These are phyloP conservation scores for Botryobasidium botryosum DNA, from an alignment of 768 basidiomycete genomes.

Conservation along the genomic window DNA sequence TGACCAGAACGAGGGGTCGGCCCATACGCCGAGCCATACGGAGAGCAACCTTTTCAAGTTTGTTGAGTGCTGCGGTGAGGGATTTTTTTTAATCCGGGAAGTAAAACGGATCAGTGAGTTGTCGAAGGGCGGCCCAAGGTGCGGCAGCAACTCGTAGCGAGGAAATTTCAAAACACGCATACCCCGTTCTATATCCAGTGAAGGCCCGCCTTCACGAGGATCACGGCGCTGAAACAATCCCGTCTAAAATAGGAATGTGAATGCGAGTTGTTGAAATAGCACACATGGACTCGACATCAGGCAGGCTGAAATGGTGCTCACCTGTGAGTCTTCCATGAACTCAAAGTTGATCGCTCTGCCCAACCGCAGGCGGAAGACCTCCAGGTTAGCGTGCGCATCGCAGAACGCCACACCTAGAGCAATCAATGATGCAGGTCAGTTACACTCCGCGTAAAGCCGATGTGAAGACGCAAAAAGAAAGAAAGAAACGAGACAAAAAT, in stretches of 20 bases:
- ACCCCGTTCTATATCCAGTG: conserved; percentile 72
- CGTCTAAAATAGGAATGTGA: too few relatives aligned
- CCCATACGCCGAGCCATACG: conserved; percentile 36
- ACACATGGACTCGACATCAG: too few relatives aligned
- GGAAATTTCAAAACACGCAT: not conserved
- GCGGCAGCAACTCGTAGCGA: not conserved
- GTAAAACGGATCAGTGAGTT: conserved; percentile 2
- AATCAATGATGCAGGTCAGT: not conserved
- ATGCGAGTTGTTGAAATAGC: too few relatives aligned
- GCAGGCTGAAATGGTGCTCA: conserved; percentile 18
- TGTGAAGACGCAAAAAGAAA: too few relatives aligned
- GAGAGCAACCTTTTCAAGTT: conserved; percentile 74
- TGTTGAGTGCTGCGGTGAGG: conserved; percentile 62
- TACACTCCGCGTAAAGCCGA: not conserved
- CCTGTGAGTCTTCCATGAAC: conserved; percentile 64
- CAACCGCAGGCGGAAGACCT: conserved; percentile 70
- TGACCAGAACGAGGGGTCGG: conserved; percentile 57
- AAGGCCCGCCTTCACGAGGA: conserved; percentile 68
- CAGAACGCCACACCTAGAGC: conserved; percentile 42
- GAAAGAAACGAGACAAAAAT: too few relatives aligned
- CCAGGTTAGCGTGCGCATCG: conserved; percentile 73
- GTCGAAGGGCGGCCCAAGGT: too few relatives aligned
- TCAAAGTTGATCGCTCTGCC: conserved; percentile 80
- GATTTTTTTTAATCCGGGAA: too few relatives aligned
- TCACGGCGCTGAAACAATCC: conserved; percentile 69